These are phyloP conservation scores for Fonsecaea nubica DNA, from an alignment of 2,329 filamentous ascomycete genomes.

Conservation along the genomic window DNA sequence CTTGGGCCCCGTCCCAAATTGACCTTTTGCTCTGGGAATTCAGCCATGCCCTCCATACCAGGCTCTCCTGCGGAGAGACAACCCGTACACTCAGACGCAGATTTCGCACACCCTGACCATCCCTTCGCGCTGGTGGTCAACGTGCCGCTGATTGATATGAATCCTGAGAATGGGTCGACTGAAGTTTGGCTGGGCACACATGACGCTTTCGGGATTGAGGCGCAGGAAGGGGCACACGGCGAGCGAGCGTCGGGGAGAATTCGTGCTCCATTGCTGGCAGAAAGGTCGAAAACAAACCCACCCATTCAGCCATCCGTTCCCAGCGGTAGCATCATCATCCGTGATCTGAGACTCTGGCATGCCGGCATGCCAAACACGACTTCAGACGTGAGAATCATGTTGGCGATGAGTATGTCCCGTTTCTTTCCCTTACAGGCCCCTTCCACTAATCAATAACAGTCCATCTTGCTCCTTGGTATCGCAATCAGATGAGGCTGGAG, in stretches of 20 bases:
- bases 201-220: slow-evolving; percentile 43
- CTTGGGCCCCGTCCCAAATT: slow-evolving; percentile 63
- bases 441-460: slow-evolving; percentile 39
- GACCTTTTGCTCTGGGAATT: slow-evolving; percentile 66
- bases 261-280: slow-evolving; percentile 44
- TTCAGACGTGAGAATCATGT: slow-evolving; percentile 54
- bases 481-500: slow-evolving; percentile 65
- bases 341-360: slow-evolving; percentile 59
- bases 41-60: slow-evolving; percentile 60
- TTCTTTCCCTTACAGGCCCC: neutral
- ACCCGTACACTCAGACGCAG: slow-evolving; percentile 66
- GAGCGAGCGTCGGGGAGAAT: slow-evolving; percentile 62
- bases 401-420: slow-evolving; percentile 44
- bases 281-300: slow-evolving; percentile 42
- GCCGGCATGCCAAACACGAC: slow-evolving; percentile 58
- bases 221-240: slow-evolving; percentile 59
- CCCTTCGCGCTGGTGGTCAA: slow-evolving; percentile 65
- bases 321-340: slow-evolving; percentile 56
- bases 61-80: slow-evolving; percentile 53
- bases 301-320: slow-evolving; percentile 51
- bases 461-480: slow-evolving; percentile 52
- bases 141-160: slow-evolving; percentile 59
- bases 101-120: slow-evolving; percentile 62
- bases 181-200: slow-evolving; percentile 68
- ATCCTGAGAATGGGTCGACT: slow-evolving; percentile 61